Percentiles rank a stretch among this genome's conserved stretches.
phyloP scores from a whole-genome alignment of 2,329 filamentous ascomycete genomes.

The Elsinoe arachidis region DNA sequence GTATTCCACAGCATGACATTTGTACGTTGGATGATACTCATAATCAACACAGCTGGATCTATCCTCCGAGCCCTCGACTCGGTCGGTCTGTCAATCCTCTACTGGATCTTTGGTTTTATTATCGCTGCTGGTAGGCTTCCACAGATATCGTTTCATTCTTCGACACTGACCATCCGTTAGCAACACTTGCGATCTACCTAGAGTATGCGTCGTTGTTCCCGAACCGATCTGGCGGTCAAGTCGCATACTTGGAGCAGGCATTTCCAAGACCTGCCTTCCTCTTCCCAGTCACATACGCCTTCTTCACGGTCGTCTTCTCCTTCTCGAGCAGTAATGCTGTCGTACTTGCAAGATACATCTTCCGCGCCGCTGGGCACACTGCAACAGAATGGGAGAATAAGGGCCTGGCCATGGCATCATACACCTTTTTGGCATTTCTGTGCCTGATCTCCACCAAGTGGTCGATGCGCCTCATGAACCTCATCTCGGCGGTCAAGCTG shows the following conservation, averaged over 20 bases:
- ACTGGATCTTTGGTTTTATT: conserved; percentile 56
- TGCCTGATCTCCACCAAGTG: conserved; percentile 42
- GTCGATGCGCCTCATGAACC: conserved; percentile 50
- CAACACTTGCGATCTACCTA: conserved; percentile 52
- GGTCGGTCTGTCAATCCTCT: conserved; percentile 51
- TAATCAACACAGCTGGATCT: conserved; percentile 38
- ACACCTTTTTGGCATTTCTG: conserved; percentile 31
- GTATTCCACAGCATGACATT: not conserved
- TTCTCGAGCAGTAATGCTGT: conserved; percentile 54
- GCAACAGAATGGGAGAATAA: conserved; percentile 14
- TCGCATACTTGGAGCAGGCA: conserved; percentile 60
- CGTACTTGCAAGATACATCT: conserved; percentile 13
- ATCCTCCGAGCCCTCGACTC: conserved; percentile 53
- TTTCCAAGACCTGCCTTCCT: conserved; percentile 57
- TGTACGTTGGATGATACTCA: not conserved
- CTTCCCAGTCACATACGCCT: conserved; percentile 56
- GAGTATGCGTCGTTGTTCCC: conserved; percentile 59
- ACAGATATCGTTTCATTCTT: not conserved
- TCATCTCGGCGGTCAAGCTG: conserved; percentile 53
- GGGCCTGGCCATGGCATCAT: conserved; percentile 41
- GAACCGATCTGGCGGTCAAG: conserved; percentile 56
- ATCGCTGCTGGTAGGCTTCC: conserved; percentile 27
- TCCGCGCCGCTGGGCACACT: conserved; percentile 11
- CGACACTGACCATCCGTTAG: conserved; percentile 30
- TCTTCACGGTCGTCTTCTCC: conserved; percentile 54